A percentile compares a stretch with the other conserved stretches of the same genome.
phyloP scores from a whole-genome alignment of 305 asterid species.

The Fraxinus dipetala region DNA sequence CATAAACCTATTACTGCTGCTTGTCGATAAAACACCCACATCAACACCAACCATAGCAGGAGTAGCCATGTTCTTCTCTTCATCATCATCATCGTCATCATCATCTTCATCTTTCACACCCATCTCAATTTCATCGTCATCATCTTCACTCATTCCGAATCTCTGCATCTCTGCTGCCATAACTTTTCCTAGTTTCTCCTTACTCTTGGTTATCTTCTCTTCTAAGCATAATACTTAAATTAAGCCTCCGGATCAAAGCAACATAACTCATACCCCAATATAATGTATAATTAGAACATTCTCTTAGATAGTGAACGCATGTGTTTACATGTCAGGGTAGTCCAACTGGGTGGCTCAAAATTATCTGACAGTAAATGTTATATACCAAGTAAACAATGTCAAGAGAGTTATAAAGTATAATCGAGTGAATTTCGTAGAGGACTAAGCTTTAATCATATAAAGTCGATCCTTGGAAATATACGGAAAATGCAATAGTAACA shows the following conservation, averaged over 20 bases:
- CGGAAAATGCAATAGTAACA: background rate
- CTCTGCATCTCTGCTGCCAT: slow-evolving; percentile 73
- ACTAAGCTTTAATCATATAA: background rate
- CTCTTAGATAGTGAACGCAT: background rate
- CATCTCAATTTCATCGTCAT: slow-evolving; percentile 90
- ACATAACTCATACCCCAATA: slow-evolving; percentile 17
- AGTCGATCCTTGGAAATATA: background rate
- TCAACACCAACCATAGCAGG: slow-evolving; percentile 45
- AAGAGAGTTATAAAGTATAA: background rate
- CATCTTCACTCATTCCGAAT: slow-evolving; percentile 75
- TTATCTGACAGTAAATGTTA: slow-evolving; percentile 15
- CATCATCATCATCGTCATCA: slow-evolving; percentile 54
- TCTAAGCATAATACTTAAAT: slow-evolving; percentile 20
- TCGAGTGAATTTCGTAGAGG: background rate
- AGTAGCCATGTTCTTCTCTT: slow-evolving; percentile 51
- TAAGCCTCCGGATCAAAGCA: slow-evolving; percentile 13
- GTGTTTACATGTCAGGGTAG: slow-evolving; percentile 13
- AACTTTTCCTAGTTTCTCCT: slow-evolving; percentile 22
- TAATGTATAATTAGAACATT: slow-evolving; percentile 3
- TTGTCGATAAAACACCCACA: slow-evolving; percentile 51
- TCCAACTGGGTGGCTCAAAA: slow-evolving; percentile 19
- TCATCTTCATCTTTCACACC: slow-evolving; percentile 83
- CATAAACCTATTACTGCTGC: slow-evolving; percentile 47
- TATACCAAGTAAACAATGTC: slow-evolving; percentile 13
- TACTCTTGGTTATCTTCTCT: slow-evolving; percentile 24